Conservation (phyloP, 352 stramenopile genomes). For the Phytophthora quininea region DNA sequence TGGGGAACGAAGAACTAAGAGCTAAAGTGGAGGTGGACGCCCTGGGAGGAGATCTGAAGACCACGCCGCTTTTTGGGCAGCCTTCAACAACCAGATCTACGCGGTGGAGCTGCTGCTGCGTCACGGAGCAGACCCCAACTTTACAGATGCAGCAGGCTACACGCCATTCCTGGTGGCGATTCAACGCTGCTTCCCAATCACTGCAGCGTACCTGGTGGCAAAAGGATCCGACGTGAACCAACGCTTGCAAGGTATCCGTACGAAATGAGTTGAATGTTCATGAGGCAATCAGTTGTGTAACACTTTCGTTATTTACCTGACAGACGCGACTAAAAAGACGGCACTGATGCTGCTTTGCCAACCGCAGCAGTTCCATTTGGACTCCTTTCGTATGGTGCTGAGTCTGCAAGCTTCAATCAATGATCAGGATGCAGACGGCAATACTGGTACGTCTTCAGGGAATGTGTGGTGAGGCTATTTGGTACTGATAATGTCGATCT, state of each 20-base stretch:
- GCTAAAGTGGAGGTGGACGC: conserved; percentile 51
- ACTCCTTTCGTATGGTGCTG: conserved; percentile 83
- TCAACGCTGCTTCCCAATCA: conserved; percentile 76
- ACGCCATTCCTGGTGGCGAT: conserved; percentile 74
- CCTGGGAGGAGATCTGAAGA: conserved; percentile 59
- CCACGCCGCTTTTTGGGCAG: conserved; percentile 82
- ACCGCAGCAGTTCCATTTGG: conserved; percentile 77
- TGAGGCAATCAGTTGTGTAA: conserved; percentile 2
- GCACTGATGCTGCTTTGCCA: conserved; percentile 77
- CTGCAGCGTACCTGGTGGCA: conserved; percentile 75
- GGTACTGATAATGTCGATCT: neutral
- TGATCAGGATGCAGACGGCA: conserved; percentile 60
- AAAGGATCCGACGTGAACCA: conserved; percentile 76
- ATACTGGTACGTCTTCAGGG: conserved; percentile 51
- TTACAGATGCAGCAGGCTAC: conserved; percentile 60
- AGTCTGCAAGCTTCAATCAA: conserved; percentile 68
- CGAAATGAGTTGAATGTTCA: neutral
- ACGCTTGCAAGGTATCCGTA: conserved; percentile 43
- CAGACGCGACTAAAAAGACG: conserved; percentile 46
- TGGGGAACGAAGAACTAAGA: conserved; percentile 42
- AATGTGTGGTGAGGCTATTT: neutral
- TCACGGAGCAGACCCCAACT: conserved; percentile 56
- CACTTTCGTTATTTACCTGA: neutral
- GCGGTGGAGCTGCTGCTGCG: conserved; percentile 73
- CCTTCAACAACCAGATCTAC: conserved; percentile 82